phyloP scores from a whole-genome alignment of 108 stramenopile species.

The Cyclotella distinguenda region DNA sequence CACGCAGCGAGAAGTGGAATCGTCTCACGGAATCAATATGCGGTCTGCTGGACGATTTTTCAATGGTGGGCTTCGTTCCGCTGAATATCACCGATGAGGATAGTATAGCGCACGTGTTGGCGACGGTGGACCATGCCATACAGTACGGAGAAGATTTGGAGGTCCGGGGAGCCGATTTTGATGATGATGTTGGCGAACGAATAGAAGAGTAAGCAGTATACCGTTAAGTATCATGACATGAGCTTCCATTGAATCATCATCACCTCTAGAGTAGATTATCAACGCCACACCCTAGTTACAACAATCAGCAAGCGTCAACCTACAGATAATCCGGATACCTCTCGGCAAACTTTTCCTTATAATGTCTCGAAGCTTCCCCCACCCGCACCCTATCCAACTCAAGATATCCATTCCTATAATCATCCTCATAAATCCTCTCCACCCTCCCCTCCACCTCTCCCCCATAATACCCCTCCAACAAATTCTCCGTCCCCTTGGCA shows the following conservation, averaged over 20 bases:
- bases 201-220: no score
- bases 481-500: slow-evolving; percentile 1
- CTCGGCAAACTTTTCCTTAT: slow-evolving; percentile 2
- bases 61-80: slow-evolving; percentile 93
- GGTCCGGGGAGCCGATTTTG: slow-evolving; percentile 65
- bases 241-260: no score
- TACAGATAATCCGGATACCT: background rate
- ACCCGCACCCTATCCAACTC: slow-evolving; percentile 5
- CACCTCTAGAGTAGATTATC: no score
- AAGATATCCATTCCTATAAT: slow-evolving; percentile 13
- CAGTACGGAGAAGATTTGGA: slow-evolving; percentile 97
- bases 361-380: background rate
- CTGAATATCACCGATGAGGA: slow-evolving; percentile 94
- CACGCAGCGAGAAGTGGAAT: slow-evolving; percentile 49
- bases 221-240: no score
- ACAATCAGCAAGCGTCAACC: no score
- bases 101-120: slow-evolving; percentile 79
- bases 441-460: slow-evolving; percentile 6
- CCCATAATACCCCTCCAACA: background rate
- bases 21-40: slow-evolving; percentile 86
- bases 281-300: no score
- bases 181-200: slow-evolving; percentile 44
- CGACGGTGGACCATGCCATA: slow-evolving; percentile 88
- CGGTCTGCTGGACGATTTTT: slow-evolving; percentile 92
- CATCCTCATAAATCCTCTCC: slow-evolving; percentile 9